Conservation (phyloP, 805 yeast species). For the Blastobotrys robertii region DNA sequence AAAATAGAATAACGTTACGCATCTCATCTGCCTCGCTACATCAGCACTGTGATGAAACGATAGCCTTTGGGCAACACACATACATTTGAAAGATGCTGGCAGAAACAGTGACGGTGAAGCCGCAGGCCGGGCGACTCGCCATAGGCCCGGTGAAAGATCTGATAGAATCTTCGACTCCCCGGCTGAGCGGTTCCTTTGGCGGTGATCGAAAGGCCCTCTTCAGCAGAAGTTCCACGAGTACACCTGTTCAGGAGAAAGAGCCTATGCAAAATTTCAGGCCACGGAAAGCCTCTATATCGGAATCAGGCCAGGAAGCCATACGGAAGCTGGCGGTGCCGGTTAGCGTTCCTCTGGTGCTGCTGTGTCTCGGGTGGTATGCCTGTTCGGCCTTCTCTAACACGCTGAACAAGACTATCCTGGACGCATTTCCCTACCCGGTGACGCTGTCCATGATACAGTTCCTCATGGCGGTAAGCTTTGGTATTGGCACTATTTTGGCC, state of each 20-base stretch:
- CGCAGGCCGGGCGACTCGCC: no score
- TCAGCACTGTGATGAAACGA: no score
- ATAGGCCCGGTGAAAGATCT: no score
- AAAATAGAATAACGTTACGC: no score
- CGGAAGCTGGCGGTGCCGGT: constrained; percentile 33
- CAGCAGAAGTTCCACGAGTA: neutral
- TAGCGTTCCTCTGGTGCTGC: constrained; percentile 34
- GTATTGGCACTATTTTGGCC: constrained; percentile 36
- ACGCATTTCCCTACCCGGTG: constrained; percentile 67
- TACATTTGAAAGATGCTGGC: no score
- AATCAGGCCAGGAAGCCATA: constrained; percentile 27
- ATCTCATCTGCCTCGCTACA: no score
- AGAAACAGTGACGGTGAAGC: no score
- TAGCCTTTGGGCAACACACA: no score
- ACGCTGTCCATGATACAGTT: constrained; percentile 86
- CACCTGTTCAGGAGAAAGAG: neutral
- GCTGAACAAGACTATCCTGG: constrained; percentile 67
- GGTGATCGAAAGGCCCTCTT: constrained; percentile 6
- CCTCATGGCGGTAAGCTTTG: constrained; percentile 54
- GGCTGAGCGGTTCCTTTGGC: constrained; percentile 8
- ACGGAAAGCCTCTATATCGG: constrained; percentile 16
- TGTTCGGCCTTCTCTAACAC: constrained; percentile 74
- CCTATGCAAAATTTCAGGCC: neutral
- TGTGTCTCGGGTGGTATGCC: constrained; percentile 74
- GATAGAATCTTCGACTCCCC: neutral